Percentiles rank a stretch among this genome's conserved stretches.
phyloP scores from a whole-genome alignment of 2,329 filamentous ascomycete genomes.

The Penicillium sp. region DNA sequence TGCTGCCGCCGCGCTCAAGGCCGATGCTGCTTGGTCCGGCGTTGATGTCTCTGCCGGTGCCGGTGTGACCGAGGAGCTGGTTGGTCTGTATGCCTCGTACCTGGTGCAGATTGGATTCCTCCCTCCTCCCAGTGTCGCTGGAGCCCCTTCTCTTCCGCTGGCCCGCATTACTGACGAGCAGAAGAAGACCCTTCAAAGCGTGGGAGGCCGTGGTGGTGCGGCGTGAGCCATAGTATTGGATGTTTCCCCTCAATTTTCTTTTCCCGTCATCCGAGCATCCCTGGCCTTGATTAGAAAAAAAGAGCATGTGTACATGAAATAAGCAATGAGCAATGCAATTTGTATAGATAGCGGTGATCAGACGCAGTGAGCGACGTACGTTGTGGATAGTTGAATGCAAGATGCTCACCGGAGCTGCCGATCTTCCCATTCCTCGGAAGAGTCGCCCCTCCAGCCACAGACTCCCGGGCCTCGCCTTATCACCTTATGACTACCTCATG shows the following conservation, averaged over 20 bases:
- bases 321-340: background rate
- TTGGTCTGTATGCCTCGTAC: constrained; percentile 64
- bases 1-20: constrained; percentile 61
- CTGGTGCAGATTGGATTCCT: constrained; percentile 64
- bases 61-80: constrained; percentile 59
- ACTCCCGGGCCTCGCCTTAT: background rate
- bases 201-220: constrained; percentile 52
- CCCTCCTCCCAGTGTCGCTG: constrained; percentile 30
- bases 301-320: constrained; percentile 2
- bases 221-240: constrained; percentile 19
- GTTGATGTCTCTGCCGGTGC: constrained; percentile 56
- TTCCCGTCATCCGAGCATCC: background rate
- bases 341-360: background rate
- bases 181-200: constrained; percentile 50
- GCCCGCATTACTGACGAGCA: constrained; percentile 48
- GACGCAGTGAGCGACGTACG: too few relatives aligned
- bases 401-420: constrained; percentile 13
- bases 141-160: constrained; percentile 42
- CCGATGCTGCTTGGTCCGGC: constrained; percentile 59
- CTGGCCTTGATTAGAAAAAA: background rate
- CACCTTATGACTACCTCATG: too few relatives aligned
- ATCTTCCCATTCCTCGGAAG: constrained; percentile 17
- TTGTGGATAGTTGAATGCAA: background rate
- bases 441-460: constrained; percentile 8
- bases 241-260: too few relatives aligned